These are phyloP conservation scores for Raffaelea arxii DNA, from an alignment of 2,329 filamentous ascomycete genomes.

Conservation along the genomic window DNA sequence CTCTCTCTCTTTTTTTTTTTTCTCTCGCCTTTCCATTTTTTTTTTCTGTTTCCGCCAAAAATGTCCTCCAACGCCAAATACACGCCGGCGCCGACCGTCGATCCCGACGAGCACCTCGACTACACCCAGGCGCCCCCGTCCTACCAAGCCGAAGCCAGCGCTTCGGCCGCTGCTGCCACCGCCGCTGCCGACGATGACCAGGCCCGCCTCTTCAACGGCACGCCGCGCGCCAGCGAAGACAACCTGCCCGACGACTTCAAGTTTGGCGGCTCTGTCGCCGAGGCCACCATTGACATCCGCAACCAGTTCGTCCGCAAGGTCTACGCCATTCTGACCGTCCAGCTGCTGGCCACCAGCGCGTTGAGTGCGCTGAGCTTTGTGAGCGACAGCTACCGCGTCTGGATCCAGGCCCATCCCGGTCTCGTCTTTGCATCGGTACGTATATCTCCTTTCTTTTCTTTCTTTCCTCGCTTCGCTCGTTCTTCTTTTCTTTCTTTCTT, in stretches of 20 bases:
- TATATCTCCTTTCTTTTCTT: constrained; percentile 8
- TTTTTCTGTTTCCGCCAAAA: background rate
- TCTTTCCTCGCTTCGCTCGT: background rate
- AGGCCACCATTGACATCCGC: constrained; percentile 89
- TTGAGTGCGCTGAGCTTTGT: constrained; percentile 82
- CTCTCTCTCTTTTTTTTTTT: background rate
- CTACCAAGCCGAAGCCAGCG: constrained; percentile 46
- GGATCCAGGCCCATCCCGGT: constrained; percentile 78
- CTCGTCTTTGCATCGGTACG: constrained; percentile 75
- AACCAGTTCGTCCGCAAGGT: constrained; percentile 98
- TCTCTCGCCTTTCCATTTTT: background rate
- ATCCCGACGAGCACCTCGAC: constrained; percentile 59
- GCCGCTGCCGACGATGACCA: constrained; percentile 44
- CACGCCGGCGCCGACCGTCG: constrained; percentile 70
- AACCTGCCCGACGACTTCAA: constrained; percentile 98
- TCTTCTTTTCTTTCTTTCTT: background rate
- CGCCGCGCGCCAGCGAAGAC: constrained; percentile 71
- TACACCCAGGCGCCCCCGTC: constrained; percentile 76
- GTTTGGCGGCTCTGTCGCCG: constrained; percentile 89
- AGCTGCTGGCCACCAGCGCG: constrained; percentile 74
- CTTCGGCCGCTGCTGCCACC: constrained; percentile 44
- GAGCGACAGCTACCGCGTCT: constrained; percentile 65
- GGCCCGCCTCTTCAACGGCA: constrained; percentile 52
- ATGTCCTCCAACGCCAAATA: constrained; percentile 61
- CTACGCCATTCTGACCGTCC: constrained; percentile 93